These are phyloP conservation scores for Pseudogymnoascus pannorum DNA, from an alignment of 2,329 filamentous ascomycete species.

Conservation along the genomic window DNA sequence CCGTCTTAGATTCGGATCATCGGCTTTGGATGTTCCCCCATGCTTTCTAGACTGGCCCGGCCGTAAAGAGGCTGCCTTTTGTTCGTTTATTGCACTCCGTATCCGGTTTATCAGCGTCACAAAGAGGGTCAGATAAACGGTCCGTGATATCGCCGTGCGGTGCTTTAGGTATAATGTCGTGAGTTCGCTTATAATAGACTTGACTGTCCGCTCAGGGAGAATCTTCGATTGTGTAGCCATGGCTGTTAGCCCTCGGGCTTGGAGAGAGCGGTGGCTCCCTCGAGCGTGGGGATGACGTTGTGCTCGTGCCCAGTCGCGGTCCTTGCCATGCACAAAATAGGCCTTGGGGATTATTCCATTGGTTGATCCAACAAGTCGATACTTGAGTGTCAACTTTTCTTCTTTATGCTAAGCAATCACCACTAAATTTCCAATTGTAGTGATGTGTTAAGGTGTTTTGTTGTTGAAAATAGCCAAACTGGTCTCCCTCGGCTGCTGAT, in stretches of 20 bases:
- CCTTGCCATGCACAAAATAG: neutral
- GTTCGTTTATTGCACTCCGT: constrained; percentile 84
- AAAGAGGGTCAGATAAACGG: constrained; percentile 75
- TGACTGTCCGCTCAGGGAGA: constrained; percentile 53
- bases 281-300: constrained; percentile 10
- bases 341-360: constrained; percentile 5
- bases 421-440: neutral
- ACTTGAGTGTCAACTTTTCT: neutral
- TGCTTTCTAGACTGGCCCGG: constrained; percentile 51
- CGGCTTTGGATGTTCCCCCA: constrained; percentile 41
- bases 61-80: constrained; percentile 73
- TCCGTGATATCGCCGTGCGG: constrained; percentile 74
- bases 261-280: neutral
- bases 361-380: neutral
- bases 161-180: constrained; percentile 69
- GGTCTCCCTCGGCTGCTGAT: neutral
- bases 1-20: constrained; percentile 36
- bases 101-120: constrained; percentile 78
- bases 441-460: neutral
- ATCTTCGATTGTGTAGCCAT: constrained; percentile 76
- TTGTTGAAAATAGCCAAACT: neutral
- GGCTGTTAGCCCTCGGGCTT: constrained; percentile 12
- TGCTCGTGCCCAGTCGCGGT: constrained; percentile 1
- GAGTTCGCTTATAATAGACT: constrained; percentile 57
- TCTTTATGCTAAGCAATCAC: neutral